phyloP scores from a whole-genome alignment of 768 basidiomycete species.

The Suillus subaureus region DNA sequence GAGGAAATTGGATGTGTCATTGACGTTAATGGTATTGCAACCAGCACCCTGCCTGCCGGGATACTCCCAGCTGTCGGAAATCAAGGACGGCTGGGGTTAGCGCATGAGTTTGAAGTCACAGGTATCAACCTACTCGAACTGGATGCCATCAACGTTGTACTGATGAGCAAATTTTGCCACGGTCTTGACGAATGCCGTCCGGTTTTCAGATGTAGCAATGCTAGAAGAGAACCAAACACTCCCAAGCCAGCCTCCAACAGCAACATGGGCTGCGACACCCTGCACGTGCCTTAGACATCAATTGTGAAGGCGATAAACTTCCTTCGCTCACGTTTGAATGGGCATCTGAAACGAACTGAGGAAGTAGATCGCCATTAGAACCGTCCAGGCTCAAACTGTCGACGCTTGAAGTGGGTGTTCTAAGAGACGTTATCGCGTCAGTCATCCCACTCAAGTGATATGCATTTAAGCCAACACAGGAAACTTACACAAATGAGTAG shows the following conservation, averaged over 20 bases:
- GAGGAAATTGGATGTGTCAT: conserved; percentile 80
- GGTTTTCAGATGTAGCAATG: conserved; percentile 49
- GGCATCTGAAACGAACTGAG: conserved; percentile 9
- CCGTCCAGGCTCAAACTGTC: conserved; percentile 2
- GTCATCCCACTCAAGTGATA: neutral
- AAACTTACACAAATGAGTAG: conserved; percentile 60
- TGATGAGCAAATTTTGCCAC: conserved; percentile 45
- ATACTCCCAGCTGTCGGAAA: conserved; percentile 80
- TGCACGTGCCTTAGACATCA: conserved; percentile 18
- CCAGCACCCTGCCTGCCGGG: conserved; percentile 66
- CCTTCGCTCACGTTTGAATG: conserved; percentile 5
- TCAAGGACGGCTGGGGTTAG: conserved; percentile 9
- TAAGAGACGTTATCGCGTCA: neutral
- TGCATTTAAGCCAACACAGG: neutral
- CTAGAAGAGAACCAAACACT: conserved; percentile 54
- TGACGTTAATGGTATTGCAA: conserved; percentile 59
- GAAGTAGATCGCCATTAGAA: conserved; percentile 4
- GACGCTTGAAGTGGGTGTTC: conserved; percentile 9
- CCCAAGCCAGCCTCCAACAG: conserved; percentile 65
- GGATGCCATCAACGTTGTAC: conserved; percentile 58
- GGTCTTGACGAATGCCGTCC: conserved; percentile 56
- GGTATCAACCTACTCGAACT: conserved; percentile 51
- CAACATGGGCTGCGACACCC: conserved; percentile 54
- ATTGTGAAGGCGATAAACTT: neutral
- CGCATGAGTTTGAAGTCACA: conserved; percentile 16